Evolutionary conservation across 768 basidiomycete genomes (phyloP), one percentile per base, ranked within the genome.

Genomic region (Naganishia onofrii): DNA sequence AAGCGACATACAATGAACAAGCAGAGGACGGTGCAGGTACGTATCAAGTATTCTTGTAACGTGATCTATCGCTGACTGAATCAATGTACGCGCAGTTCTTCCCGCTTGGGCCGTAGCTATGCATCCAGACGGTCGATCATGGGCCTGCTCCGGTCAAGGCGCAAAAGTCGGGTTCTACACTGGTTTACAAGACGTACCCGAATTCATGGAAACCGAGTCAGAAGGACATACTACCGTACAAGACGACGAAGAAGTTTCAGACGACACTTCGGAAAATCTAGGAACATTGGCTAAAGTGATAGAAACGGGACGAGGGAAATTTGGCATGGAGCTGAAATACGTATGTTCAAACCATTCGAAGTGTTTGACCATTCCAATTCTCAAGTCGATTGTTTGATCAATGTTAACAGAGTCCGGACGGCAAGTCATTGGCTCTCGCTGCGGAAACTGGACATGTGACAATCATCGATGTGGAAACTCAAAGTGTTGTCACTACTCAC

Each of bases 391-490:
- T 83, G 19, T 85, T 92, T 66, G 88, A 87, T 78, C 91, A 90
- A n/a, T 87, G 89, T 0, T 84, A 86, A 68, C 78, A 95, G 93
- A 93, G 91, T 74, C 92, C 93, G 17, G 91, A 95, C 76, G 93
- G 93, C 51, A 85, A 85, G 72, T 86, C 87, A 52, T 81, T 97
- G 56, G 93, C 91, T 19, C 84, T 95, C 73, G 87, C 92, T 3
- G 87, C 88, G 10, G 93, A 95, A 79, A 85, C 87, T 0, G 93
- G 93, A n/a, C 89, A 92, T 75, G 89, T 95, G 66, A 91, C 87
- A 79, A 83, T 97, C 53, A 89, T 93, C 72, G 93, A 95, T 79
- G 78, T 90, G 46, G 89, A 90, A 77, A 85, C 89, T 1, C 84
- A 83, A 70, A 81, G 87, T 8, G 81, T 95, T 53, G 81, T 85